phyloP scores from a whole-genome alignment of 345 rosid species.

The Eucalyptus brandiana region DNA sequence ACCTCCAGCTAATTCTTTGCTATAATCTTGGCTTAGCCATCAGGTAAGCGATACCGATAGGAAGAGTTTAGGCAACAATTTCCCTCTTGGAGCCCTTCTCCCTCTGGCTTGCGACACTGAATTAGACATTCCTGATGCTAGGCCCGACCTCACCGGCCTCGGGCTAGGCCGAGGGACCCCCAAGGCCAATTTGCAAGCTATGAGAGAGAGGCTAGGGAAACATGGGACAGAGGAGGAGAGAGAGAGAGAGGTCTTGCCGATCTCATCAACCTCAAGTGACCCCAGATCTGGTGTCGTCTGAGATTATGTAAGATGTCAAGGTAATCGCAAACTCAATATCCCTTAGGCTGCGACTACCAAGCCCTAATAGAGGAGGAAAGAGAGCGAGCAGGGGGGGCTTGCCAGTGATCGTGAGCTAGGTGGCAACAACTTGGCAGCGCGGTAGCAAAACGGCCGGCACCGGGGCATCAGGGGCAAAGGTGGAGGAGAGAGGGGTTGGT shows the following conservation, averaged over 20 bases:
- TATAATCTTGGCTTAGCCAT: not conserved
- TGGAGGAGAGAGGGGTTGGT: not conserved
- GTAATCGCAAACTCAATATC: not conserved
- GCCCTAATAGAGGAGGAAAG: not conserved
- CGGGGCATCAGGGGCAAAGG: not conserved
- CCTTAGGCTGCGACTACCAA: not conserved
- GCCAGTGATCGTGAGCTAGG: not conserved
- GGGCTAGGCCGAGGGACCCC: not conserved
- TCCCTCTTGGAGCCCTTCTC: not conserved
- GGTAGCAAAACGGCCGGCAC: not conserved
- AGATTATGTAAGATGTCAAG: not conserved
- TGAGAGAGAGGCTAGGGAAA: not conserved
- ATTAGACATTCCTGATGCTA: not conserved
- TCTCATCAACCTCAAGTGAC: not conserved
- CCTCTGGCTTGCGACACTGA: not conserved
- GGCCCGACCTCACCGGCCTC: not conserved
- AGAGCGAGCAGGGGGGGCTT: not conserved
- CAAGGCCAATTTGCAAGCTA: not conserved
- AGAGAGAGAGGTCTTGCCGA: not conserved
- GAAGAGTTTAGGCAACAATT: not conserved
- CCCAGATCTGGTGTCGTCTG: fast-evolving
- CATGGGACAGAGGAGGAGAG: not conserved
- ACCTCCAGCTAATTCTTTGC: not conserved
- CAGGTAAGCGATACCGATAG: not conserved
- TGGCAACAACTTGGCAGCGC: not conserved